Percentiles rank a stretch among this genome's conserved stretches.
Conservation (phyloP, 306 rosid species). For the Trifolium fragiferum region DNA sequence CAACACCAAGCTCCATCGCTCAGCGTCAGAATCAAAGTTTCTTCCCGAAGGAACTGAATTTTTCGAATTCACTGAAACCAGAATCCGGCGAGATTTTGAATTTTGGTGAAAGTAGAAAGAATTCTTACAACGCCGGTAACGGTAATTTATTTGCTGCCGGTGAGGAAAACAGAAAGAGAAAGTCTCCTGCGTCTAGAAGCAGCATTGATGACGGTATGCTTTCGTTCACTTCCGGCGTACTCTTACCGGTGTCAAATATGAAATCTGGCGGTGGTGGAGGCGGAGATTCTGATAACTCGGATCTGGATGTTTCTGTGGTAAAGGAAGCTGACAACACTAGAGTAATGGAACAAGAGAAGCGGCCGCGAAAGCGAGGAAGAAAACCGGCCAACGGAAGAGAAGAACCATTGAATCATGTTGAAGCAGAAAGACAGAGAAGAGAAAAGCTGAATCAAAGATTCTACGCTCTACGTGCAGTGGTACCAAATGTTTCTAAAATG, state of each 20-base stretch:
- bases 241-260: constrained; percentile 50
- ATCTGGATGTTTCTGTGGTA: constrained; percentile 83
- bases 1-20: constrained; percentile 53
- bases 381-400: constrained; percentile 96
- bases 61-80: constrained; percentile 70
- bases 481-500: constrained; percentile 95
- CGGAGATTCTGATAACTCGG: constrained; percentile 80
- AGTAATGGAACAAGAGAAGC: constrained; percentile 74
- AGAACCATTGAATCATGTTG: constrained; percentile 92
- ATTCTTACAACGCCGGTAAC: constrained; percentile 30
- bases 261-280: constrained; percentile 34
- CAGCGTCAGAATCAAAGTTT: constrained; percentile 45
- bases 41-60: constrained; percentile 71
- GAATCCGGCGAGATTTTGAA: constrained; percentile 87
- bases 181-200: constrained; percentile 67
- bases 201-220: constrained; percentile 84
- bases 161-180: constrained; percentile 63
- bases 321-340: constrained; percentile 65
- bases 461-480: constrained; percentile 92
- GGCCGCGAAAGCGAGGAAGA: constrained; percentile 82
- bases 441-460: constrained; percentile 93
- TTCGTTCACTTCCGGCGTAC: constrained; percentile 80
- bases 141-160: constrained; percentile 46
- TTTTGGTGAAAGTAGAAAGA: constrained; percentile 76
- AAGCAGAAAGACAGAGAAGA: constrained; percentile 89